A percentile compares a stretch with the other conserved stretches of the same genome.
Conservation (phyloP, 345 rosid genomes). For the Nasturtium officinale region DNA sequence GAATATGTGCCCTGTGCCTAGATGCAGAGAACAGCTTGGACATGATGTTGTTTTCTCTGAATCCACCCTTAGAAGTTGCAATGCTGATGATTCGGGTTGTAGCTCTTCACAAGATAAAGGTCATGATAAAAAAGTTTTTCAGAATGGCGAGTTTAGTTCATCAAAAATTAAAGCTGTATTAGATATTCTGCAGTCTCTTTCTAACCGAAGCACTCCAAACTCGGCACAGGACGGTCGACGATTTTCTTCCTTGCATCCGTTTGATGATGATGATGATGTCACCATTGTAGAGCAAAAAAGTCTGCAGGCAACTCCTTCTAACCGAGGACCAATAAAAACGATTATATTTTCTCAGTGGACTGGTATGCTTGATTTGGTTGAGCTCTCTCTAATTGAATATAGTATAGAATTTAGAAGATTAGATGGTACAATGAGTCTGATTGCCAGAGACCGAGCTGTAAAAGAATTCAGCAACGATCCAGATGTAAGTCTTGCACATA, state of each 20-base stretch:
- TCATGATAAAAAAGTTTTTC: constrained; percentile 49
- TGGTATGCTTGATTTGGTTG: constrained; percentile 83
- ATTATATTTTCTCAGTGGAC: constrained; percentile 97
- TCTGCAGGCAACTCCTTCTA: constrained; percentile 39
- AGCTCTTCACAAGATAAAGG: constrained; percentile 46
- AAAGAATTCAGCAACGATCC: constrained; percentile 81
- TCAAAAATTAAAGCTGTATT: constrained; percentile 77
- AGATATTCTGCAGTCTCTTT: constrained; percentile 61
- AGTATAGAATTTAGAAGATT: constrained; percentile 74
- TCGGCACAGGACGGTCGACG: constrained; percentile 42
- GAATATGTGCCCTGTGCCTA: constrained; percentile 66
- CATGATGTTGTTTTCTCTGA: constrained; percentile 78
- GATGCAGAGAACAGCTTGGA: constrained; percentile 72
- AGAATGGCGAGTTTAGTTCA: constrained; percentile 61
- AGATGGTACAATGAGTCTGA: constrained; percentile 84
- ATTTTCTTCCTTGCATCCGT: constrained; percentile 37
- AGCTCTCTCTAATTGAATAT: constrained; percentile 54
- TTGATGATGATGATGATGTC: constrained; percentile 29
- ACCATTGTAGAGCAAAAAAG: constrained; percentile 49
- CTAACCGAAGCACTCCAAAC: constrained; percentile 43
- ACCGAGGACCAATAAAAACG: constrained; percentile 62
- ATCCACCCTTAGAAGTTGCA: constrained; percentile 62
- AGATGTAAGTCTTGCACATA: constrained; percentile 52
- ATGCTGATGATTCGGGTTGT: constrained; percentile 48
- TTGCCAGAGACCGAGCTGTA: constrained; percentile 79